Evolutionary conservation across 2,329 filamentous ascomycete genomes (phyloP), one percentile per base, ranked within the genome.

Genomic region (Akanthomyces uredinophilus): DNA sequence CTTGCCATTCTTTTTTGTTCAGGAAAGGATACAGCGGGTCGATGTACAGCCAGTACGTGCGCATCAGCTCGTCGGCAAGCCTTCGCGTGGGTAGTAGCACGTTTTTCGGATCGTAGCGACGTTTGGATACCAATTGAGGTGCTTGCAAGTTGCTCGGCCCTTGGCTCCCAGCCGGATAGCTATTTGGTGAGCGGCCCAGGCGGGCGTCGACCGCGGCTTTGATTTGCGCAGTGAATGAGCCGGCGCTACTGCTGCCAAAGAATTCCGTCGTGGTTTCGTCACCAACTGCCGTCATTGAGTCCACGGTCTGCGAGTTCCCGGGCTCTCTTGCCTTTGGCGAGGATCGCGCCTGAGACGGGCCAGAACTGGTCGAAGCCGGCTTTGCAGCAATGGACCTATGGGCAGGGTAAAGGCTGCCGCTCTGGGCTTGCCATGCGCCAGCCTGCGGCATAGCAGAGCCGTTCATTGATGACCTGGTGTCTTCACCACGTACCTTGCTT

Each of bases 21-120:
- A 82, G 66, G 47, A 81, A 77, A 0, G 79, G 79, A 50, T 81
- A 81, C 0, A 81, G 64, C 0, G 78, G 76, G 35, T 80, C 77
- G 1, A 80, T 77, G 43, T 75, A 77, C 32, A 71, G 70, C 79
- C 79, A 82, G 62, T 81, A 81, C 0, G 78, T 70, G 2, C 74
- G 70, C 70, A 79, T 75, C 3, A 82, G 68, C 47, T 71, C 71
- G 56, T 82, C 79, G 0, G 79, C 79, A 39, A 75, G 77, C 41
- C 75, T 73, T 1, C 78, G 73, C 0, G 78, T 72, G 1, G 79
- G 79, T 1, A 82, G 67, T 1, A 80, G 76, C 39, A 79, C 77
- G 18, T 75, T 69, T 2, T 64, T 67, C 1, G 69, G 64, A 20
- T 73, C 67, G 24, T 47, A 27, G 3, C 35, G 52, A 51, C 51